Evolutionary conservation across 2,329 filamentous ascomycete genomes (phyloP).

Genomic region (Aspergillus phoenicis): DNA sequence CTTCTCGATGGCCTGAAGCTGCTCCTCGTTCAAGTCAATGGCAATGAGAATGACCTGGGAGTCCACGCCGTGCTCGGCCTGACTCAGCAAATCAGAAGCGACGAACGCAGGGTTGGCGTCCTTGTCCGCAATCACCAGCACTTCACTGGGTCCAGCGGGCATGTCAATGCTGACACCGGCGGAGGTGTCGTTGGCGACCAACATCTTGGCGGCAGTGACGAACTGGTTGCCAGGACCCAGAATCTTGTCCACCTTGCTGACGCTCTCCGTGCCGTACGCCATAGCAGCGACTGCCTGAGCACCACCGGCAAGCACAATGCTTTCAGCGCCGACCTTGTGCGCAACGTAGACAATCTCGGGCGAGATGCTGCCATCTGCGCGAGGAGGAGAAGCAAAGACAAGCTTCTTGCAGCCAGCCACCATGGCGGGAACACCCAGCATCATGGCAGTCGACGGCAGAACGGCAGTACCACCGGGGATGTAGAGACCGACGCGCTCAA

Average conservation of each 20-base stretch:
- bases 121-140: conserved; percentile 91
- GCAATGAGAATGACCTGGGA: conserved; percentile 93
- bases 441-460: conserved; percentile 93
- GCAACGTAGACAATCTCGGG: conserved; percentile 97
- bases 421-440: conserved; percentile 97
- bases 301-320: conserved; percentile 92
- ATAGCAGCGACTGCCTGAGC: conserved; percentile 95
- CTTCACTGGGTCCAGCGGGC: conserved; percentile 95
- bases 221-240: conserved; percentile 97
- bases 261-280: conserved; percentile 93
- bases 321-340: conserved; percentile 93
- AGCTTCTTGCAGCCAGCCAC: conserved; percentile 96
- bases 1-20: conserved; percentile 83
- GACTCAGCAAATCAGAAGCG: conserved; percentile 88
- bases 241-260: conserved; percentile 98
- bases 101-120: conserved; percentile 91
- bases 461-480: conserved; percentile 95
- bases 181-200: conserved; percentile 94
- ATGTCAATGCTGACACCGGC: conserved; percentile 96
- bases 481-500: conserved; percentile 95
- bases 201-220: conserved; percentile 97
- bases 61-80: conserved; percentile 95
- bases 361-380: conserved; percentile 84
- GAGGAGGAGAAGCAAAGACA: conserved; percentile 86
- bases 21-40: conserved; percentile 71